Base-by-base conservation (phyloP, 768 basidiomycete genomes). In the Mycena rebaudengoi region DNA sequence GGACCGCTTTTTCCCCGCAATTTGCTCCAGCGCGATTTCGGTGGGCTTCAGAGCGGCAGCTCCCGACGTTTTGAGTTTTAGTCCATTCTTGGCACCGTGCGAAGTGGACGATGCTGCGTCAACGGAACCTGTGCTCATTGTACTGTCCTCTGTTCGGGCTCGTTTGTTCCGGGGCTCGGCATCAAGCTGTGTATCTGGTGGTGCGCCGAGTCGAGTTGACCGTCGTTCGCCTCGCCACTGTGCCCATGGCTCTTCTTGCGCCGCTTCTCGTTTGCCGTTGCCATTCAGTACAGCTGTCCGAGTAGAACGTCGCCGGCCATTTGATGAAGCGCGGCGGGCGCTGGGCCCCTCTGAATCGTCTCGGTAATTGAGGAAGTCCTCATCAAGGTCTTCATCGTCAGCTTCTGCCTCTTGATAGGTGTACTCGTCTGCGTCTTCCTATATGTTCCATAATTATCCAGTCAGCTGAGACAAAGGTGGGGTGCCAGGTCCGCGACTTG, bases 1-100 rank as follows among this genome's bases (percentile, higher is more conserved):
- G 71, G 93, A 94, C 75, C 85, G 88, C 79, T 92, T 94, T 80
- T 90, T 92, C 64, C 92, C 92, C 32, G 86, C 87, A 23, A 92
- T 82, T 62, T 89, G 85, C 60, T 92, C 92, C 72, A 92, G 66
- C n/a, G 90, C 90, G 41, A 88, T 79, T 72, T 95, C 92, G 33
- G 82, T 88, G 14, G 90, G 85, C 71, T 89, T 92, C 65, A 92
- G 72, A 33, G 86, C 87, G 16, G 91, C 87, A 0, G 89, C 88
- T 43, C 89, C 86, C 46, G 83, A 82, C 18, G 72, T 76, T 74
- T 87, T 89, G 57, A 85, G 71, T 64, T 78, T 82, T 35, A 86
- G 67, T 7, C 79, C 75, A 53, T 80, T 83, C 44, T 59, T 71
- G 25, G 68, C 61, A 21, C 71, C 74, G 69, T 72, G 71, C 68